Evolutionary conservation across 768 basidiomycete genomes (phyloP), one percentile per base, ranked within the genome.

Genomic region (Lactifluus rugatus): DNA sequence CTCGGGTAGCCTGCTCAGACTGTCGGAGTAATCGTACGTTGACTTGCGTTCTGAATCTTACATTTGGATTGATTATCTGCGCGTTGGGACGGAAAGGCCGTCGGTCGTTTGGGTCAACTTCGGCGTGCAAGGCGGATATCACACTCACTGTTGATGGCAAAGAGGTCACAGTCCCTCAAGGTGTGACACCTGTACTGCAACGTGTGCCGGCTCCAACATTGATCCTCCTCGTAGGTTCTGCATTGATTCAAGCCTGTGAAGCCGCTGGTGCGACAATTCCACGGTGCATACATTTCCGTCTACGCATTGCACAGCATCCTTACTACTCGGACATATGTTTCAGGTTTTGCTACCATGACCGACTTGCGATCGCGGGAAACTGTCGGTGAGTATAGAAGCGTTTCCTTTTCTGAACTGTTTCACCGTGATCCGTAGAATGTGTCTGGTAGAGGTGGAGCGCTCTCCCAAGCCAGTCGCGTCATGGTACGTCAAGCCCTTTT

Each of bases 101-200:
- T 61, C 76, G 85, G 60, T 75, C 77, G 34, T 78, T 90, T 68
- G 74, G 84, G 11, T 85, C 89, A 39, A 80, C 85, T 1, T 78
- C 86, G 17, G 70, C 77, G 57, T 77, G 81, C 57, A 79, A 78
- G 66, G 87, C 86, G 46, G 88, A 92, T 64, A 86, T 97, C 65
- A 95, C 93, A 32, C 75, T 98, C 31, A 95, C 93, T 1, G 86
- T 98, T 42, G 94, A 99, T 72, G 95, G 95, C 62, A 96, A 94
- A 73, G 88, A 93, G 75, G 93, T 99, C 21, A 93, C 92, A 2
- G 93, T 99, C 37, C 93, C 93, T 26, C 93, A 95, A 76, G 95
- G 94, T 89, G 58, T 56, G 84, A 73, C 47, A 34, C 21, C 32
- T 48, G 17, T 39, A 25, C 21, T 60, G 50, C 34, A 19, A 25